Base-by-base conservation (phyloP, 805 yeast genomes). In the Candida caryicola region DNA sequence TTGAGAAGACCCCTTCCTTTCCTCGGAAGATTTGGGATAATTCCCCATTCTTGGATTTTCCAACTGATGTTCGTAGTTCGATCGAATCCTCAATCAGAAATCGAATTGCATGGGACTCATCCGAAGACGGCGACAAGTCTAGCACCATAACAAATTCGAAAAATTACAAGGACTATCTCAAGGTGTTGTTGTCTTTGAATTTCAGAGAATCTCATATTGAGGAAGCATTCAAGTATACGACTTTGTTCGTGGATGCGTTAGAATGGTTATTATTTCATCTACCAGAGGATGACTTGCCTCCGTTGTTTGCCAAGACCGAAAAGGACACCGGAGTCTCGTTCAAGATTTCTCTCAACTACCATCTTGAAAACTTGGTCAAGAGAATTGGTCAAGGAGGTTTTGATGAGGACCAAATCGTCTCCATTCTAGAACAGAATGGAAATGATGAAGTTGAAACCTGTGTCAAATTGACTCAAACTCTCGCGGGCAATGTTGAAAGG, bases 261-360 rank as follows among this genome's bases (percentile, higher is more conserved):
- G 86, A 82, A 44, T 85, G 93, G 91, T 71, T 91, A 14, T 62
- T 91, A 8, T 81, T 90, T 47, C 93, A 91, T 52, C 77, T 91
- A 3, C 98, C 98, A 0, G 97, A 93, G 46, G 98, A 90, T 54
- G 99, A 91, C 52, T 65, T 91, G 23, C 99, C 99, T 0, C 48
- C 62, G 0, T 65, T 70, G 33, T 85, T 85, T 51, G 70, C 73
- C 13, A 79, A 81, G 43, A 63, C 76, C 29, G 71, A 73, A 16
- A 72, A 71, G 31, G 88, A 81, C 48, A 67, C 82, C 0, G 76
- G 74, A 33, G 73, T 80, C 17, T 71, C 74, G 37, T 66, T 84
- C 29, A 84, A 75, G 43, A 64, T 76, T n/a, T 64, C 82, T 3
- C 71, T 70, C 8, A 74, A 78, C 46, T 52, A 80, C 27, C 69